Evolutionary conservation across 495 filamentous ascomycete genomes (phyloP).

Genomic region (Talaromyces stipitatus): DNA sequence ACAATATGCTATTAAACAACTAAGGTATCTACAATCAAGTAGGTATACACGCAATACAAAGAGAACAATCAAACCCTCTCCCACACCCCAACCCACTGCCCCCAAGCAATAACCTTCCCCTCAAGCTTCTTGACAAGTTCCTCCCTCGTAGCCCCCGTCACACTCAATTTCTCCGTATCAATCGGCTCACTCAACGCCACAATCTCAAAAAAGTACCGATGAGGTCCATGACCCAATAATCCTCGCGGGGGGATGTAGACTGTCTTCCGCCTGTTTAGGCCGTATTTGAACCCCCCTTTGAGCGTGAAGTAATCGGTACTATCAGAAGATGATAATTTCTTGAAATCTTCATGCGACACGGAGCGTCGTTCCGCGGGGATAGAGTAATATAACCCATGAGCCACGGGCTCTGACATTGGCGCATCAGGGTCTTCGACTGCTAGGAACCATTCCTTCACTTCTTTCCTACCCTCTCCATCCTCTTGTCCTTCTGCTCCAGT

Average conservation of each 20-base stretch:
- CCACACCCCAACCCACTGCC: conserved; percentile 41
- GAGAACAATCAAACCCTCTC: conserved; percentile 27
- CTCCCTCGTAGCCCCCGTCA: conserved; percentile 21
- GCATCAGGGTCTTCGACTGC: conserved; percentile 45
- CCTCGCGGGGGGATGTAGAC: conserved; percentile 35
- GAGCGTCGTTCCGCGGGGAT: conserved; percentile 30
- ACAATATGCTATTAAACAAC: neutral
- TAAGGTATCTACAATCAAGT: neutral
- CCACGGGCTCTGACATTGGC: conserved; percentile 34
- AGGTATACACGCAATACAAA: neutral
- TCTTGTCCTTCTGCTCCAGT: too few species aligned
- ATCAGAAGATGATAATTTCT: conserved; percentile 1
- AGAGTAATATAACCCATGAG: conserved; percentile 39
- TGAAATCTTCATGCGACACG: conserved; percentile 31
- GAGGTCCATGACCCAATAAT: conserved; percentile 36
- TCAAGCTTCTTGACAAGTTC: conserved; percentile 31
- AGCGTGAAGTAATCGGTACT: conserved; percentile 12
- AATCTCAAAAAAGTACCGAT: conserved; percentile 45
- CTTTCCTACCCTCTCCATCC: too few species aligned
- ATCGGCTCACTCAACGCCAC: conserved; percentile 35
- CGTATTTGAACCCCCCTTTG: conserved; percentile 40
- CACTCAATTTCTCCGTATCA: conserved; percentile 21
- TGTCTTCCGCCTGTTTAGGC: conserved; percentile 26
- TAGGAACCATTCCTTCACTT: conserved; percentile 39
- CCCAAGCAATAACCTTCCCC: conserved; percentile 44